Evolutionary conservation across 495 filamentous ascomycete species (phyloP).

Genomic region (Cercophora scortea): DNA sequence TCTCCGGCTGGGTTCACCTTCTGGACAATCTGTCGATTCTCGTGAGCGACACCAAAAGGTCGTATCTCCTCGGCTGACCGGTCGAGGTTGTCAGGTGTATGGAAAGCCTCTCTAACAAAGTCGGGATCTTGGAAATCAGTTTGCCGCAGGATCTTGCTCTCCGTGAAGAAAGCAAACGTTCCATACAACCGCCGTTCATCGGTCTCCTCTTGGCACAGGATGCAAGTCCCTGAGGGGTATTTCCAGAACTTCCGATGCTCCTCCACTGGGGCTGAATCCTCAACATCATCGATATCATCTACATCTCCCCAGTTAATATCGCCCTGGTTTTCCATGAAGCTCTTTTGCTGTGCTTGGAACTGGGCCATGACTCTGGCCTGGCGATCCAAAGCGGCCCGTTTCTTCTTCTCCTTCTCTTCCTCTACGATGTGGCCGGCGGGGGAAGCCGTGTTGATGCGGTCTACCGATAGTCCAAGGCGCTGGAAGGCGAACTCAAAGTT

Average conservation of each 20-base stretch:
- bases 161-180: slow-evolving; percentile 79
- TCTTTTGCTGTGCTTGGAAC: slow-evolving; percentile 94
- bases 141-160: slow-evolving; percentile 80
- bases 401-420: slow-evolving; percentile 74
- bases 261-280: slow-evolving; percentile 55
- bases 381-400: slow-evolving; percentile 76
- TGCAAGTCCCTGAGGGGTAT: slow-evolving; percentile 90
- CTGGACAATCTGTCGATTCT: slow-evolving; percentile 69
- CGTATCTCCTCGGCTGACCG: slow-evolving; percentile 71
- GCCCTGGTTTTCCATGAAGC: slow-evolving; percentile 79
- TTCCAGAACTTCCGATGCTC: slow-evolving; percentile 74
- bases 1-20: slow-evolving; percentile 67
- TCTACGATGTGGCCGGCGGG: slow-evolving; percentile 50
- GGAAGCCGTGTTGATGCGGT: slow-evolving; percentile 45
- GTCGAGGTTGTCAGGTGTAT: slow-evolving; percentile 73
- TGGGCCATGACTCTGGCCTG: slow-evolving; percentile 93
- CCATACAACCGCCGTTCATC: slow-evolving; percentile 84
- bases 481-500: slow-evolving; percentile 57
- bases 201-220: slow-evolving; percentile 93
- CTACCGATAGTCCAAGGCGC: slow-evolving; percentile 40
- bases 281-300: slow-evolving; percentile 56
- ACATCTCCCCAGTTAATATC: slow-evolving; percentile 77
- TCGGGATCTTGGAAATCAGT: slow-evolving; percentile 75
- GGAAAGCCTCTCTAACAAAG: slow-evolving; percentile 73
- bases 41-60: slow-evolving; percentile 82